Percentiles rank a stretch among this genome's conserved stretches.
phyloP scores from a whole-genome alignment of 768 basidiomycete species.

The Peribolospora kevripleyi region DNA sequence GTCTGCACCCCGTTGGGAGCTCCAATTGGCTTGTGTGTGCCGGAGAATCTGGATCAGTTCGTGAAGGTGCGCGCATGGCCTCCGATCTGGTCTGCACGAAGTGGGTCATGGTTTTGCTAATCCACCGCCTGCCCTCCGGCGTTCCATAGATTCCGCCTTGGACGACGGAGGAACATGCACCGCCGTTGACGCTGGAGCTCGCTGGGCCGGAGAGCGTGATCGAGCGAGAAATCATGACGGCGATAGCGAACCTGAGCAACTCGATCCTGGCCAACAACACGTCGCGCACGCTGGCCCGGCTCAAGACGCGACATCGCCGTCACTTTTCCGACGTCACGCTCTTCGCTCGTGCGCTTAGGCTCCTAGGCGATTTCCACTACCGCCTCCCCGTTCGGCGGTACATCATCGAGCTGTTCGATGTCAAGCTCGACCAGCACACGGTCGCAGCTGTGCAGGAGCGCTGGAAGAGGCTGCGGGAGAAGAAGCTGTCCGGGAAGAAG shows the following conservation, averaged over 20 bases:
- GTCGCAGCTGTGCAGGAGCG: constrained; percentile 14
- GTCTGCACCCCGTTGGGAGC: constrained; percentile 60
- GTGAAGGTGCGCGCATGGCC: constrained; percentile 22
- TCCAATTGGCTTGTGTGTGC: constrained; percentile 77
- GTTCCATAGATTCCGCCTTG: background rate
- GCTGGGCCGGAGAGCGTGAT: constrained; percentile 39
- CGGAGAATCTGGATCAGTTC: constrained; percentile 57
- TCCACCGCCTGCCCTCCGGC: background rate
- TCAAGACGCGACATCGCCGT: constrained; percentile 49
- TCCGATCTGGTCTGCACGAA: background rate
- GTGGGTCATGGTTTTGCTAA: constrained; percentile 8
- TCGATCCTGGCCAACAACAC: constrained; percentile 88
- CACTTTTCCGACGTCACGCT: constrained; percentile 56
- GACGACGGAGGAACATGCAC: background rate
- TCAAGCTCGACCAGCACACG: constrained; percentile 43
- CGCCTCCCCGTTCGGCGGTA: constrained; percentile 78
- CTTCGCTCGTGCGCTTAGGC: constrained; percentile 62
- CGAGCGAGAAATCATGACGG: constrained; percentile 63
- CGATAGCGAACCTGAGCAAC: constrained; percentile 81
- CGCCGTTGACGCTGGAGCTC: constrained; percentile 16
- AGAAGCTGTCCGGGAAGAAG: background rate
- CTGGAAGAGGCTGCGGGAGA: too few species aligned
- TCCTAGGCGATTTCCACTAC: constrained; percentile 70
- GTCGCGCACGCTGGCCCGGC: constrained; percentile 60
- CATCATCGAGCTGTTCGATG: constrained; percentile 73